Evolutionary conservation across 805 yeast species (phyloP), one percentile per base, ranked within the genome.

Genomic region (Saccharomycopsis oosterbeekiorum): DNA sequence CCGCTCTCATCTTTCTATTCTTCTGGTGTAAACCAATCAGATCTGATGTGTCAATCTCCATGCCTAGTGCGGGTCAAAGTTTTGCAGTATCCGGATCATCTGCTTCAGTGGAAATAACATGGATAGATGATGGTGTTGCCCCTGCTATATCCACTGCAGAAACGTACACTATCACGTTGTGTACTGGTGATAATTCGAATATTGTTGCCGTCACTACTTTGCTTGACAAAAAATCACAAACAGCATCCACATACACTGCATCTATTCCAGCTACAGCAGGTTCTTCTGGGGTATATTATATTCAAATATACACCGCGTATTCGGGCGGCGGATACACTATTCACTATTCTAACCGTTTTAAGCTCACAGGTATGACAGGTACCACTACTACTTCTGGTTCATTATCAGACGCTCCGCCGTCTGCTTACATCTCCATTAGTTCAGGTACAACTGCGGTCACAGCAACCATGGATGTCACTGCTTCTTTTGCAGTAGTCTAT

Each of bases 301-400:
- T 93, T 65, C 97, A 93, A 75, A 70, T 91, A 39, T 80, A 78
- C 64, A 81, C 89, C 0, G 61, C 70, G 1, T 64, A 70, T 9
- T 66, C 68, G 34, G 75, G 74, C 6, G 75, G 74, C 6, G 82
- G 81, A 40, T 76, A 74, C 67, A 79, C 89, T 1, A 82, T 83
- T 65, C 87, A 85, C 69, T 89, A 89, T 72, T 70, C 91, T 4
- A 78, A 80, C 43, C 76, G 96, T 68, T 86, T 92, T 74, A 63
- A 70, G 34, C 74, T 93, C 63, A 70, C 77, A 0, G 90, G 85
- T 11, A 88, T 93, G 96, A 73, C 84, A 0, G 97, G 97, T 53
- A 59, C 84, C 0, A 65, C 73, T 15, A 68, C 74, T n/a, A 70
- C 80, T n/a, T 77, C 83, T 15, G 85, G 84, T 50, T 64, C 76